Evolutionary conservation across 768 basidiomycete genomes (phyloP).

Genomic region (Mycena metata): DNA sequence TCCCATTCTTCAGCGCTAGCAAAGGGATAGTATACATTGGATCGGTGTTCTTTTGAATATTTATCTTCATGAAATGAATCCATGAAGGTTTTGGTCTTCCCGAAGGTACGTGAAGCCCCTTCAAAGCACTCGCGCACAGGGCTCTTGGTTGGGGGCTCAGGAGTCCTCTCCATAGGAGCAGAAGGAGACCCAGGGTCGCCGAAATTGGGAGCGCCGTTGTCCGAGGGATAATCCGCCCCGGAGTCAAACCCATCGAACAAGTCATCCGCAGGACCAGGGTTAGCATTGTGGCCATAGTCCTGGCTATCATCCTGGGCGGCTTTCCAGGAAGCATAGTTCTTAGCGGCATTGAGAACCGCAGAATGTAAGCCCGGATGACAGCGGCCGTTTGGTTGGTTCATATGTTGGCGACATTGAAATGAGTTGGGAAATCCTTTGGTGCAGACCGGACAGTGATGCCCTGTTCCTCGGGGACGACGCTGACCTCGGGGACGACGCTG

Average conservation of each 20-base stretch:
- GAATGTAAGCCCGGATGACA: neutral
- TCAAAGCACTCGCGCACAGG: neutral
- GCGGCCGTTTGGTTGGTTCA: neutral
- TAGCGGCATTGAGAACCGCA: neutral
- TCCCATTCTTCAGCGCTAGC: constrained; percentile 14
- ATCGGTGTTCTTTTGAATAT: too few species aligned
- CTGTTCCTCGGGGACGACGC: too few species aligned
- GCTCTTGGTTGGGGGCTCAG: too few species aligned
- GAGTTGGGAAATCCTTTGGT: neutral
- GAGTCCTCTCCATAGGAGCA: too few species aligned
- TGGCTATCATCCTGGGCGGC: too few species aligned
- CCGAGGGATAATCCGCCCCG: too few species aligned
- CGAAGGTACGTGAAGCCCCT: neutral
- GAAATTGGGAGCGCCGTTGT: too few species aligned
- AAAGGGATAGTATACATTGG: constrained; percentile 3
- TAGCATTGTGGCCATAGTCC: neutral
- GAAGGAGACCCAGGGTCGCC: too few species aligned
- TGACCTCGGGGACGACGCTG: too few species aligned
- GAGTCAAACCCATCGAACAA: too few species aligned
- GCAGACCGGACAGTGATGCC: neutral
- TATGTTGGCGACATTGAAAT: neutral
- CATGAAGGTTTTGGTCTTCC: neutral
- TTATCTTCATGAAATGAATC: neutral
- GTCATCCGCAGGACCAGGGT: neutral
- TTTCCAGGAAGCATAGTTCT: neutral